Evolutionary conservation across 2,329 filamentous ascomycete species (phyloP).

Genomic region (Ceratocystis papillata): DNA sequence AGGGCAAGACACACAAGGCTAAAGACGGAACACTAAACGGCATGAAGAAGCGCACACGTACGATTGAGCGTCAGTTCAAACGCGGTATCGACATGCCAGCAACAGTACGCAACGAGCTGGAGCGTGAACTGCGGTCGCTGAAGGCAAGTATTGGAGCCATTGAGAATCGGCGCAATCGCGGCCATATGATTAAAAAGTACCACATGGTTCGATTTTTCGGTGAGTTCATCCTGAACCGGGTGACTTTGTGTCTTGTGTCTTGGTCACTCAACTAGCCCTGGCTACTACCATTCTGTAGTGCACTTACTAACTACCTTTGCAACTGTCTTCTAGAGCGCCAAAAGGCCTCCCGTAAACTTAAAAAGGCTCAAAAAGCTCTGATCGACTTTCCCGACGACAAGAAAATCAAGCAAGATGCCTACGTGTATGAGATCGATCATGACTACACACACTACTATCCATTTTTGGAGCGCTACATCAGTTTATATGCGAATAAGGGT

Average conservation of each 20-base stretch:
- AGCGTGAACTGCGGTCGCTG: constrained; percentile 59
- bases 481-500: constrained; percentile 43
- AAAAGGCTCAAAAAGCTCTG: constrained; percentile 50
- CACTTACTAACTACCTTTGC: not conserved
- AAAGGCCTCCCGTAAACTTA: constrained; percentile 57
- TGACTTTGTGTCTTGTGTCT: not conserved
- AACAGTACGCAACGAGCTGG: constrained; percentile 55
- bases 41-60: constrained; percentile 61
- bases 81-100: constrained; percentile 54
- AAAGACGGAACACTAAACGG: constrained; percentile 45
- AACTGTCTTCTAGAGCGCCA: constrained; percentile 47
- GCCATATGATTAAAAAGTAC: constrained; percentile 64
- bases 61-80: constrained; percentile 55
- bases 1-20: constrained; percentile 35
- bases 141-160: constrained; percentile 52
- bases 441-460: constrained; percentile 67
- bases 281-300: not conserved
- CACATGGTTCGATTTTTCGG: constrained; percentile 81
- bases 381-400: constrained; percentile 41
- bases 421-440: constrained; percentile 60
- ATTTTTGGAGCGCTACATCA: constrained; percentile 58
- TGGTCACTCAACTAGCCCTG: not conserved
- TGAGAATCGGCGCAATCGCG: constrained; percentile 49
- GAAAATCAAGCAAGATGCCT: constrained; percentile 47
- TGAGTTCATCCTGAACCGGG: constrained; percentile 32